Evolutionary conservation across 1,139 yeast species (phyloP).

Genomic region (Blastobotrys persicus): DNA sequence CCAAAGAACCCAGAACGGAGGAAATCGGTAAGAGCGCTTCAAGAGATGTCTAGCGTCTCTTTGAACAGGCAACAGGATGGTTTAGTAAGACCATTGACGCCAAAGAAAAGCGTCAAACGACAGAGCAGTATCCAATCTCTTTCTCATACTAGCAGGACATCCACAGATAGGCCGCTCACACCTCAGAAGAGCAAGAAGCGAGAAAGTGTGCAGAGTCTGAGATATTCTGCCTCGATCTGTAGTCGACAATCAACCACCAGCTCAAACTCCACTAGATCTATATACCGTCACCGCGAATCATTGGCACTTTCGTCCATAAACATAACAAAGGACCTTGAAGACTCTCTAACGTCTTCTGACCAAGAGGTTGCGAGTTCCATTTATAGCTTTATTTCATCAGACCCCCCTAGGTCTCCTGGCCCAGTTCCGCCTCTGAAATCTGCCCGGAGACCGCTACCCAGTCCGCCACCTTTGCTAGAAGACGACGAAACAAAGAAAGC

Average conservation of each 20-base stretch:
- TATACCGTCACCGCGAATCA: background rate
- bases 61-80: background rate
- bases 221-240: background rate
- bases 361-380: conserved; percentile 2
- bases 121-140: background rate
- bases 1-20: conserved; percentile 1
- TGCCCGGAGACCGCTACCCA: background rate
- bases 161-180: background rate
- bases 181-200: conserved; percentile 6
- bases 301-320: background rate
- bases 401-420: background rate
- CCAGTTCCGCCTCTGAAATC: background rate
- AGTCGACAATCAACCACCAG: background rate
- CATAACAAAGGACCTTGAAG: background rate
- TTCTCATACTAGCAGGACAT: background rate
- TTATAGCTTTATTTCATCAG: conserved; percentile 3
- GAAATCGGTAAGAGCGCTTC: background rate
- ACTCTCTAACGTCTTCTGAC: background rate
- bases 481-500: background rate
- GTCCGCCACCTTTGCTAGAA: conserved; percentile 2
- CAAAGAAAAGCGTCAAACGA: background rate
- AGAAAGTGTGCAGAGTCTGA: conserved; percentile 2
- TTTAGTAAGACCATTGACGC: background rate
- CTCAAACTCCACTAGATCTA: conserved; percentile 1
- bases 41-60: background rate